Conservation (phyloP, 2,329 filamentous ascomycete genomes). For the Myrmaecium sp. region DNA sequence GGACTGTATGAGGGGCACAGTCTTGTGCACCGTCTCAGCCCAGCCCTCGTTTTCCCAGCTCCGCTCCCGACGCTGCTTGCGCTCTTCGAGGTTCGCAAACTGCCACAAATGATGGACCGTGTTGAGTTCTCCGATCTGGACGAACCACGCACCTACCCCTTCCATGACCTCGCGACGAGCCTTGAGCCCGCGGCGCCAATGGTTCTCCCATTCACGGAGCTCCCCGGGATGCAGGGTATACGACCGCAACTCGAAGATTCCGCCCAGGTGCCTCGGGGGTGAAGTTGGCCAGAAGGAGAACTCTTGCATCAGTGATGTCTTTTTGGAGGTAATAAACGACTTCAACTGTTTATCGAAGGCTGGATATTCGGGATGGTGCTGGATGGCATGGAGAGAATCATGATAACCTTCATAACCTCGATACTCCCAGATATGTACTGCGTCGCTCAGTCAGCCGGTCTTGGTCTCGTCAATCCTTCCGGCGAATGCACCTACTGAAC, state of each 20-base stretch:
- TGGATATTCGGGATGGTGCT: constrained; percentile 64
- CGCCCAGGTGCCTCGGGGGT: constrained; percentile 72
- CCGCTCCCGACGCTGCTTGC: constrained; percentile 76
- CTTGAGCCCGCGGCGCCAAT: constrained; percentile 85
- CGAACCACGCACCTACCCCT: constrained; percentile 95
- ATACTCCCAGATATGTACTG: constrained; percentile 99
- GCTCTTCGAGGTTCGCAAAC: constrained; percentile 90
- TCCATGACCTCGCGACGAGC: constrained; percentile 96
- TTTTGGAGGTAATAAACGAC: constrained; percentile 67
- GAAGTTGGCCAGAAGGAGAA: constrained; percentile 99
- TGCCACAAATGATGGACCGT: constrained; percentile 98
- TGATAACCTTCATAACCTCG: constrained; percentile 95
- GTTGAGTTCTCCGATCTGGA: constrained; percentile 94
- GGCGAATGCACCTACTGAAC: constrained; percentile 49
- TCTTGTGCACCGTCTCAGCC: constrained; percentile 97
- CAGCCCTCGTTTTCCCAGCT: constrained; percentile 92
- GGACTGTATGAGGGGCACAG: constrained; percentile 84
- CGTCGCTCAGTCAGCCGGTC: no score
- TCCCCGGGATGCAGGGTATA: constrained; percentile 95
- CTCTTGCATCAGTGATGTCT: constrained; percentile 91
- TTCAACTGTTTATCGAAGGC: constrained; percentile 76
- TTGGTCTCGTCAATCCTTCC: not conserved
- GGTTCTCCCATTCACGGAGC: constrained; percentile 94
- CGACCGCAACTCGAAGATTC: constrained; percentile 87
- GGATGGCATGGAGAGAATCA: constrained; percentile 71